phyloP scores from a whole-genome alignment of 164 flowering plant species.

The Taxillus chinensis region DNA sequence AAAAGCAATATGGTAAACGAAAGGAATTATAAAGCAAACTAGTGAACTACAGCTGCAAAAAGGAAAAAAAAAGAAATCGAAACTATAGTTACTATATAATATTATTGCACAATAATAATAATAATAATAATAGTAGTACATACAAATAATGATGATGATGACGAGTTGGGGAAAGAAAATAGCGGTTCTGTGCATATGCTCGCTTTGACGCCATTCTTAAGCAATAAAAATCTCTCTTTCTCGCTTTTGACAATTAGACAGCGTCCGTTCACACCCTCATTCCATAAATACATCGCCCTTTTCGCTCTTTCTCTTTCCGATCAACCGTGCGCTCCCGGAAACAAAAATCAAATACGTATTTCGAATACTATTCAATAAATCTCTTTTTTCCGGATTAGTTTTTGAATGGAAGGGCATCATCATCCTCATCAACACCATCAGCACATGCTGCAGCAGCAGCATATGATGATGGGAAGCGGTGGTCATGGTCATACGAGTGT shows the following conservation, averaged over 20 bases:
- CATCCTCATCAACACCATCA: constrained; percentile 23
- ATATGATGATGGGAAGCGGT: neutral
- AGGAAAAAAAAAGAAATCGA: no score
- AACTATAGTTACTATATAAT: no score
- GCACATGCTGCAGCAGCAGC: constrained; percentile 14
- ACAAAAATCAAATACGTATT: neutral
- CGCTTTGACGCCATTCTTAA: no score
- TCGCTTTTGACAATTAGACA: no score
- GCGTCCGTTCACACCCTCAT: no score
- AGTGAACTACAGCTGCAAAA: no score
- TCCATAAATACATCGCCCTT: no score
- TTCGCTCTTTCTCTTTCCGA: no score
- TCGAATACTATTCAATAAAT: neutral
- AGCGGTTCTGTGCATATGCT: no score
- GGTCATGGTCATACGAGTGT: constrained; percentile 7
- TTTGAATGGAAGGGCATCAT: constrained; percentile 37
- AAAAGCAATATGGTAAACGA: neutral
- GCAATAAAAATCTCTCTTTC: no score
- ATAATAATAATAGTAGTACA: neutral
- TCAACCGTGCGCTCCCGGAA: neutral
- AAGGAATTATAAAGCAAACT: neutral
- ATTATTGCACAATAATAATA: no score
- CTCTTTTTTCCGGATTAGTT: neutral
- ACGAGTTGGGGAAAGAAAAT: no score
- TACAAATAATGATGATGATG: neutral